phyloP scores from a whole-genome alignment of 306 rosid species.

The Lathyrus oleraceus region DNA sequence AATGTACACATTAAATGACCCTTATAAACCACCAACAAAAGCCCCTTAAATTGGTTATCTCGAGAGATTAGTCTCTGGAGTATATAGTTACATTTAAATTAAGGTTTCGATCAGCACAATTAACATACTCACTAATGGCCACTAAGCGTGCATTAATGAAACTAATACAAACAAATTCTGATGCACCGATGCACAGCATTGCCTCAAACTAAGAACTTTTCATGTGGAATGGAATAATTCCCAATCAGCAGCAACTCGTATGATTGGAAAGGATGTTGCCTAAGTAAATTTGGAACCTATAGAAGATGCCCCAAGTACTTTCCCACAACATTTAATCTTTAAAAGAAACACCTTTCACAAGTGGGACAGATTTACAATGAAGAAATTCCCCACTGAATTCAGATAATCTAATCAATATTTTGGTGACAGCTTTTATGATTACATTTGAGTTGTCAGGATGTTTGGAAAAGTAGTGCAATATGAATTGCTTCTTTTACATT shows the following conservation, averaged over 20 bases:
- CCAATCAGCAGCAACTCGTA: constrained; percentile 66
- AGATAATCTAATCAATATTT: constrained; percentile 57
- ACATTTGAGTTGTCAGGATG: constrained; percentile 50
- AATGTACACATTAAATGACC: constrained; percentile 40
- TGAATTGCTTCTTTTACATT: constrained; percentile 52
- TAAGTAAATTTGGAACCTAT: constrained; percentile 57
- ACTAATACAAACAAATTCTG: constrained; percentile 49
- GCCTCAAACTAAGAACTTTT: constrained; percentile 48
- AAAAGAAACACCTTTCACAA: constrained; percentile 50
- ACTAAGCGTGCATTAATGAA: constrained; percentile 59
- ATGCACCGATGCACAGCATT: constrained; percentile 56
- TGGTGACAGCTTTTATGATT: constrained; percentile 57
- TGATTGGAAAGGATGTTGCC: constrained; percentile 61
- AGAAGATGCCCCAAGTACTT: constrained; percentile 59
- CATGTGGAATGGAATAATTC: constrained; percentile 76
- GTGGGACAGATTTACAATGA: constrained; percentile 57
- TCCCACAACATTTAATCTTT: constrained; percentile 54
- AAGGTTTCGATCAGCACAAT: constrained; percentile 56
- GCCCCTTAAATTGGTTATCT: too few relatives aligned
- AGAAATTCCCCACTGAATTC: constrained; percentile 73
- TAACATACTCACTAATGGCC: constrained; percentile 74
- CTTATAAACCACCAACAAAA: constrained; percentile 24
- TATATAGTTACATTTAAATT: too few relatives aligned
- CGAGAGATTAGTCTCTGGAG: too few relatives aligned
- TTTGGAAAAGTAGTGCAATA: constrained; percentile 44